Percentiles rank a stretch among this genome's conserved stretches.
phyloP scores from a whole-genome alignment of 108 stramenopile genomes.

The Cyclotella cryptica region DNA sequence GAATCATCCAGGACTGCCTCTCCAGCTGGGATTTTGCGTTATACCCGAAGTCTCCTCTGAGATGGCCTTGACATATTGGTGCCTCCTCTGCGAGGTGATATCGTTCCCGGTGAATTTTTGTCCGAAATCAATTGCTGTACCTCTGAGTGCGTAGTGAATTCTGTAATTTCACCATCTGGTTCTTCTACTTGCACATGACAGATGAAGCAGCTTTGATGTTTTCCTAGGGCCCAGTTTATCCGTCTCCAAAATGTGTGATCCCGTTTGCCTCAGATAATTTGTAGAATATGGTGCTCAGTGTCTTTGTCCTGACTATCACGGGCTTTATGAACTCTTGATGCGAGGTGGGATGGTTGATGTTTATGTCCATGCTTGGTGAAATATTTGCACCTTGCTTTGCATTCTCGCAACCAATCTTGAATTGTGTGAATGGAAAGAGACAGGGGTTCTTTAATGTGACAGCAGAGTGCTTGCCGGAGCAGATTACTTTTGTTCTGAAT shows the following conservation, averaged over 20 bases:
- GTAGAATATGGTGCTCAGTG: slow-evolving; percentile 14
- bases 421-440: no score
- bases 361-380: slow-evolving; percentile 11
- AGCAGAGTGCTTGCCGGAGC: background rate
- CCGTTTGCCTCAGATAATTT: slow-evolving; percentile 24
- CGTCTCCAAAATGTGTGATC: slow-evolving; percentile 22
- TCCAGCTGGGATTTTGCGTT: no score
- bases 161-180: background rate
- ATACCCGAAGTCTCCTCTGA: no score
- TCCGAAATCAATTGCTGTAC: background rate
- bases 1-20: slow-evolving; percentile 4
- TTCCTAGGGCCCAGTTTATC: slow-evolving; percentile 11
- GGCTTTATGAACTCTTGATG: background rate
- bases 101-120: no score
- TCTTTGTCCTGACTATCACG: background rate
- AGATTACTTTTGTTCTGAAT: slow-evolving; percentile 12
- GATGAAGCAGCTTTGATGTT: background rate
- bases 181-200: slow-evolving; percentile 6
- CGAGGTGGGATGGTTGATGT: slow-evolving; percentile 16
- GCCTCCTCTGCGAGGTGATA: no score
- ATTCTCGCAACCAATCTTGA: background rate
- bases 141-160: background rate
- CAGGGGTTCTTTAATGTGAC: slow-evolving; percentile 4
- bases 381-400: slow-evolving; percentile 13
- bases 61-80: no score